Conservation (phyloP, 441 rosid genomes). For the Erodium moschatum region DNA sequence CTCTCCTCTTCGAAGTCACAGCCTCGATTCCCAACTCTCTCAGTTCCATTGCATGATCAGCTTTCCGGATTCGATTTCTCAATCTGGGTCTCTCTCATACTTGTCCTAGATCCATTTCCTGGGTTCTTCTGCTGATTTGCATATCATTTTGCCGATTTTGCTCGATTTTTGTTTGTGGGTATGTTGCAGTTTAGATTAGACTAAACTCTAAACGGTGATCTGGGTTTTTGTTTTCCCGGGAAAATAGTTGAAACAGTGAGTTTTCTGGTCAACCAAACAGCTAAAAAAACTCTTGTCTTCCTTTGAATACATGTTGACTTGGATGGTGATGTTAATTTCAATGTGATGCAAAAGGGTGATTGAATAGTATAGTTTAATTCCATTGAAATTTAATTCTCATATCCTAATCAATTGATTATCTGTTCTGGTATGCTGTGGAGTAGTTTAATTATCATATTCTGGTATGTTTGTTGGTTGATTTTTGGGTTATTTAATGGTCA, state of each 20-base stretch:
- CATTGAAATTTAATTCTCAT: background rate
- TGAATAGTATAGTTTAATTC: background rate
- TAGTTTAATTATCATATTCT: background rate
- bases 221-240: background rate
- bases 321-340: background rate
- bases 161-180: background rate
- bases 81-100: background rate
- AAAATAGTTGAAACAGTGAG: background rate
- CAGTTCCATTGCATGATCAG: constrained; percentile 1
- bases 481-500: background rate
- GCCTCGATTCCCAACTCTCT: background rate
- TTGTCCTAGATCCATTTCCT: background rate
- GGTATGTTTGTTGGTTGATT: background rate
- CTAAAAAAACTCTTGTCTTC: background rate
- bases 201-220: too few relatives aligned
- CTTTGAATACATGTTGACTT: background rate
- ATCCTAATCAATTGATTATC: background rate
- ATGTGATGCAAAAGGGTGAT: background rate
- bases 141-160: background rate
- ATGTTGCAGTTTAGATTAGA: background rate
- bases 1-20: too few relatives aligned
- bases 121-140: background rate
- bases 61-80: constrained; percentile 1
- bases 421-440: background rate
- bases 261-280: background rate